Base-by-base conservation (phyloP, 768 basidiomycete genomes). In the Lentinula detonsa region DNA sequence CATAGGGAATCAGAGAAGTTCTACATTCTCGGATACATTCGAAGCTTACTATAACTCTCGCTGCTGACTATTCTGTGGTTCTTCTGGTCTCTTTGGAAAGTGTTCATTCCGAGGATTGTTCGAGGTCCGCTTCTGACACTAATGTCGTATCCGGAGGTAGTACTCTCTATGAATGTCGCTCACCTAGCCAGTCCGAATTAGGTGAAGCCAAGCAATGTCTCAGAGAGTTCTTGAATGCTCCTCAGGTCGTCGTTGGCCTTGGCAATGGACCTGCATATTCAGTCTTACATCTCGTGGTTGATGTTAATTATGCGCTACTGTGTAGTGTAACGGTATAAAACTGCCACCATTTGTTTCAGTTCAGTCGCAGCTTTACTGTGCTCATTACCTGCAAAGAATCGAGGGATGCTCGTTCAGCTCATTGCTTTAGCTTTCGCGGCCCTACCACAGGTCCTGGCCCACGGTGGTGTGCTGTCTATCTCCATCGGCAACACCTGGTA, bases 381-480 rank as follows among this genome's bases (percentile, higher is more conserved):
- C n/a, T 48, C 21, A 48, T 48, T 48, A 7, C 21, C 21, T 18
- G 43, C 43, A 45, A 16, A n/a, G 3, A 48, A 13, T 23, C 16
- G 35, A 15, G 59, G 31, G 6, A 61, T 61, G 60, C 49, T 57
- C n/a, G 37, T 46, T 13, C 54, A 57, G 37, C 15, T 62, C 33
- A 7, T 57, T 43, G 69, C 73, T 62, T 59, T 75, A 23, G 53
- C 63, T 5, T 61, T 68, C 23, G 43, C 60, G 40, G 69, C 68
- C 37, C 61, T 76, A 28, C 70, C 73, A 10, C 68, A 70, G 33
- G 76, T 65, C 13, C 63, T 72, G 35, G 78, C 77, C 5, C 79
- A 81, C 62, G 79, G 79, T 46, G 78, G 79, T 60, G 79, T 81
- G 10, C 65, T 79, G 37, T 68, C 71, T n/a, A 78, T 78, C 68